Evolutionary conservation across 2,329 filamentous ascomycete species (phyloP).

Genomic region (Talaromyces islandicus): DNA sequence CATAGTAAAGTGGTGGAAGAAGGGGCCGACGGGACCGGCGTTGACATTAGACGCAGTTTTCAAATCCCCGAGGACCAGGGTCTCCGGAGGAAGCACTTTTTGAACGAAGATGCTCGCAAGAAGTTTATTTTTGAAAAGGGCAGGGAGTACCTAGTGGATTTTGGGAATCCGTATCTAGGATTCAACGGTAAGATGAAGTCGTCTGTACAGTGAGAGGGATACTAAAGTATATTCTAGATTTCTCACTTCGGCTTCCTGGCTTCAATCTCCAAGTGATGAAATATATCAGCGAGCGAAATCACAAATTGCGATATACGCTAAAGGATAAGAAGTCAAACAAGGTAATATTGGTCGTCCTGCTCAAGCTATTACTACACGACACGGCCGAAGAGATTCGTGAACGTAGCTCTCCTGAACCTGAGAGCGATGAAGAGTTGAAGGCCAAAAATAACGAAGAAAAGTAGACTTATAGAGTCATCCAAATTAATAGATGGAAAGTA

Average conservation of each 20-base stretch:
- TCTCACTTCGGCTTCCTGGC: conserved; percentile 33
- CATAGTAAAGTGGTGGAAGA: conserved; percentile 57
- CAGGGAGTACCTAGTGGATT: conserved; percentile 60
- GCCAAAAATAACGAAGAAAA: background rate
- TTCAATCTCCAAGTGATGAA: conserved; percentile 30
- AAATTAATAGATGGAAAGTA: background rate
- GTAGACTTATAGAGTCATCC: background rate
- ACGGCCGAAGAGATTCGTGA: conserved; percentile 13
- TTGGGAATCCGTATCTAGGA: conserved; percentile 89
- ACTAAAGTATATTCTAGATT: conserved; percentile 18
- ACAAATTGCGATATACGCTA: conserved; percentile 84
- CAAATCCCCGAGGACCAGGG: conserved; percentile 50
- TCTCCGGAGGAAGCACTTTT: conserved; percentile 56
- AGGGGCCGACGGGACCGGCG: conserved; percentile 56
- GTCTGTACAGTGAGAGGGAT: background rate
- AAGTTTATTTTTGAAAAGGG: conserved; percentile 58
- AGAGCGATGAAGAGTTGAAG: background rate
- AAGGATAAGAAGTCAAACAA: conserved; percentile 70
- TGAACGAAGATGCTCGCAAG: conserved; percentile 50
- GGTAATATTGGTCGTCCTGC: conserved; percentile 74
- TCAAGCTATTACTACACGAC: conserved; percentile 59
- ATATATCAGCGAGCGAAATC: conserved; percentile 60
- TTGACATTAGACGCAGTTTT: conserved; percentile 39
- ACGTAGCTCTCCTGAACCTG: background rate
- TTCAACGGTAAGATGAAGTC: conserved; percentile 56